These are phyloP conservation scores for Thelonectria discophora DNA, from an alignment of 2,329 filamentous ascomycete genomes.

Conservation along the genomic window DNA sequence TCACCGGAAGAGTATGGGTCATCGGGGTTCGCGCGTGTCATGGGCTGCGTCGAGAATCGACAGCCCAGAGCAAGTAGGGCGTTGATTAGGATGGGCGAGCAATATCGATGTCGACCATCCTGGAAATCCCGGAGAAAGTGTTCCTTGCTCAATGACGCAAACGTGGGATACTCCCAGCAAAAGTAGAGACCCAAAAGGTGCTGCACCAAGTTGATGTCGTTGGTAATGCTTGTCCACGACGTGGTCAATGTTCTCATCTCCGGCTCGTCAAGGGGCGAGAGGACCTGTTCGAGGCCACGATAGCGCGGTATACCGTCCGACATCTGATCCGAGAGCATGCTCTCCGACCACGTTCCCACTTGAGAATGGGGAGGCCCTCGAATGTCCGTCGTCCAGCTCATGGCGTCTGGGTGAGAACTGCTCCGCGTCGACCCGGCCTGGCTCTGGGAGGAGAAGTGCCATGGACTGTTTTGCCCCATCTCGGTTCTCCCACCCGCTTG, in stretches of 20 bases:
- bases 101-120: slow-evolving; percentile 69
- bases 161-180: slow-evolving; percentile 80
- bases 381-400: slow-evolving; percentile 56
- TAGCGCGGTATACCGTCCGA: slow-evolving; percentile 48
- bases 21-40: slow-evolving; percentile 68
- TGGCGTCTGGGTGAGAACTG: slow-evolving; percentile 56
- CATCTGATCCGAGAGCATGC: slow-evolving; percentile 47
- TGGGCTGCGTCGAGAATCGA: slow-evolving; percentile 71
- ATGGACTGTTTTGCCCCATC: slow-evolving; percentile 56
- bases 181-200: slow-evolving; percentile 75
- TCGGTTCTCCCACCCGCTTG: slow-evolving; percentile 49
- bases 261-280: slow-evolving; percentile 56
- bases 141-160: slow-evolving; percentile 76
- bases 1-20: slow-evolving; percentile 74
- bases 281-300: slow-evolving; percentile 57
- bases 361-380: slow-evolving; percentile 53
- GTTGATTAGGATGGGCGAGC: slow-evolving; percentile 73
- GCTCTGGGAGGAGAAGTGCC: slow-evolving; percentile 58
- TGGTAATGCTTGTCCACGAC: slow-evolving; percentile 70
- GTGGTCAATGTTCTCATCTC: slow-evolving; percentile 53
- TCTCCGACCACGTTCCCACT: slow-evolving; percentile 61
- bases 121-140: slow-evolving; percentile 74
- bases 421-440: slow-evolving; percentile 57
- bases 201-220: slow-evolving; percentile 66
- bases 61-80: slow-evolving; percentile 72